These are phyloP conservation scores for Capsicum rhomboideum DNA, from an alignment of 257 asterid species.

Conservation along the genomic window DNA sequence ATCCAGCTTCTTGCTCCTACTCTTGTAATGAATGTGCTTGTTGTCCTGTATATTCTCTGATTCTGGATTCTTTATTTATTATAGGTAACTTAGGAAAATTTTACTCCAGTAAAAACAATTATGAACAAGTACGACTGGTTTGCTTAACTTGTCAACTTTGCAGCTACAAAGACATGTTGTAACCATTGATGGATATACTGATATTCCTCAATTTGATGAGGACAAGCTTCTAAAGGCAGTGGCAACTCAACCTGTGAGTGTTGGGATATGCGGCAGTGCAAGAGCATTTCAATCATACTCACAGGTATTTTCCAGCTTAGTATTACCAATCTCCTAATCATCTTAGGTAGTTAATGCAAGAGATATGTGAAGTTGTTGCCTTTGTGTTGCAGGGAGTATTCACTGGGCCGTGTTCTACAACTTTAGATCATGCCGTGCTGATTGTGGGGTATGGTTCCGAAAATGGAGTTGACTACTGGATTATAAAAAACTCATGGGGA, in stretches of 20 bases:
- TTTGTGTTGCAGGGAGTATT: slow-evolving; percentile 67
- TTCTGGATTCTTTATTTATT: background rate
- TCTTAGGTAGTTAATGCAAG: background rate
- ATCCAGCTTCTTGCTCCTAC: background rate
- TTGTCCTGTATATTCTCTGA: background rate
- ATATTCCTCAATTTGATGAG: slow-evolving; percentile 53
- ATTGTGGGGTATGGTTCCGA: slow-evolving; percentile 80
- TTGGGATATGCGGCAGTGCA: slow-evolving; percentile 88
- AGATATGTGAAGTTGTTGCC: background rate
- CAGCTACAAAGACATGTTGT: slow-evolving; percentile 71
- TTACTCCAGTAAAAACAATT: background rate
- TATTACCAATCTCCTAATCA: background rate
- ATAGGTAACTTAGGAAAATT: background rate
- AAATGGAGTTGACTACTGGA: slow-evolving; percentile 82
- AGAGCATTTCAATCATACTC: slow-evolving; percentile 73
- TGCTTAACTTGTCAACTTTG: slow-evolving; percentile 3
- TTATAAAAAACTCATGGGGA: slow-evolving; percentile 93
- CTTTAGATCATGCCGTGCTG: slow-evolving; percentile 80
- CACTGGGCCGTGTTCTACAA: slow-evolving; percentile 80
- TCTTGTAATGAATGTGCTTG: background rate
- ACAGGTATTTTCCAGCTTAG: slow-evolving; percentile 28
- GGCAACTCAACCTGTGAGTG: slow-evolving; percentile 84
- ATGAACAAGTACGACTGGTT: background rate
- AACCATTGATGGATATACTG: slow-evolving; percentile 75
- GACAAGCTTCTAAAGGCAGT: slow-evolving; percentile 64